Base-by-base conservation (phyloP, 345 rosid genomes). In the Acer negundo region DNA sequence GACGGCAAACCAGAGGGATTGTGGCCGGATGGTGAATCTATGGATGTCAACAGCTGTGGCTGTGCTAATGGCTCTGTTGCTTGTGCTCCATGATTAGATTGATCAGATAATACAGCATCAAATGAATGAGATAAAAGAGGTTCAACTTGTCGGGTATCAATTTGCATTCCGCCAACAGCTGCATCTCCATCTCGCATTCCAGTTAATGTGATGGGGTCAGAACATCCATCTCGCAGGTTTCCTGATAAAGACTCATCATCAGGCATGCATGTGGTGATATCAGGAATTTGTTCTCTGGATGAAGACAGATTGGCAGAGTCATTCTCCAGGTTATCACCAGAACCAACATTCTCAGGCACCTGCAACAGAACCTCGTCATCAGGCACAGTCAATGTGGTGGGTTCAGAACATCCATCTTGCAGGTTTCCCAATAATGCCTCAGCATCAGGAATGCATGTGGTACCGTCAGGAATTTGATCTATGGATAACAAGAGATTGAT, bases 141-240 rank as follows among this genome's bases (percentile, higher is more conserved):
- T 11, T 72, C 84, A 82, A 67, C 72, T 65, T 62, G 85, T 35
- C 62, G 80, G 56, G 83, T 79, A 77, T 72, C 74, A 77, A 69
- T 77, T 59, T 53, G 77, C 40, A 46, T 75, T 68, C 64, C 87
- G 77, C 17, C 71, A 61, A 59, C 55, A 22, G 58, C 75, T 76
- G 81, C 82, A 67, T 73, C 75, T 78, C 81, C 79, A 76, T 67
- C 78, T 73, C 75, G 83, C 22, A 58, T 73, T 80, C 59, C 82
- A 79, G 86, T 76, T 66, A 83, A 79, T 74, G 83, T 31, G n/a
- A 74, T 63, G 44, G 77, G 82, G 40, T 63, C 82, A 74, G 73
- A 74, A 69, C 66, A 79, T 69, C 70, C 80, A 78, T 80, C 82
- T 49, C 55, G 79, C 46, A 65, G 72, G 20, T 40, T 67, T 42